Conservation (phyloP, 306 rosid genomes). For the Vigna reflexopilosa region DNA sequence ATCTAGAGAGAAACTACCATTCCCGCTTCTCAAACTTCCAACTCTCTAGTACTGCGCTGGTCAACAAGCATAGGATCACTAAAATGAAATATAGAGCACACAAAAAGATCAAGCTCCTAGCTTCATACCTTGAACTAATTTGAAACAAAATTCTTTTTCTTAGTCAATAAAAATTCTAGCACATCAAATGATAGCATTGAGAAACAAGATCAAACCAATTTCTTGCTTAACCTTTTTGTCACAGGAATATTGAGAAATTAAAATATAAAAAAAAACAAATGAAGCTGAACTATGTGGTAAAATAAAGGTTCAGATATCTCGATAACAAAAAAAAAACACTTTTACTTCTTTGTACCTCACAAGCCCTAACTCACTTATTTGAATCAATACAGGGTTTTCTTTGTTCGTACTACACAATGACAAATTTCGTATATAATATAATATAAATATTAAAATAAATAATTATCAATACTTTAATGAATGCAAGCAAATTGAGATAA, state of each 20-base stretch:
- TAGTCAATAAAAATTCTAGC: background rate
- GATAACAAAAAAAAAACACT: background rate
- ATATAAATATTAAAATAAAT: background rate
- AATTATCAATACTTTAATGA: background rate
- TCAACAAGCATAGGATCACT: background rate
- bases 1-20: background rate
- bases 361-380: constrained; percentile 1
- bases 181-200: background rate
- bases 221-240: background rate
- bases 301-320: background rate
- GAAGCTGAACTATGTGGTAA: background rate
- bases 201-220: background rate
- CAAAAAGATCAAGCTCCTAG: constrained; percentile 4
- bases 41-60: background rate
- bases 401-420: constrained; percentile 2
- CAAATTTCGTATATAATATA: background rate
- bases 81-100: background rate
- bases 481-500: constrained; percentile 25
- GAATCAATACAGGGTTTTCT: background rate
- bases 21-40: background rate
- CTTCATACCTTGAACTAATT: constrained; percentile 13
- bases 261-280: background rate
- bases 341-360: constrained; percentile 18
- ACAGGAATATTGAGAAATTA: background rate
- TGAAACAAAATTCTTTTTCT: background rate